Percentiles rank a stretch among this genome's conserved stretches.
Conservation (phyloP, 208 protist species). For the Leishmania amazonensis region DNA sequence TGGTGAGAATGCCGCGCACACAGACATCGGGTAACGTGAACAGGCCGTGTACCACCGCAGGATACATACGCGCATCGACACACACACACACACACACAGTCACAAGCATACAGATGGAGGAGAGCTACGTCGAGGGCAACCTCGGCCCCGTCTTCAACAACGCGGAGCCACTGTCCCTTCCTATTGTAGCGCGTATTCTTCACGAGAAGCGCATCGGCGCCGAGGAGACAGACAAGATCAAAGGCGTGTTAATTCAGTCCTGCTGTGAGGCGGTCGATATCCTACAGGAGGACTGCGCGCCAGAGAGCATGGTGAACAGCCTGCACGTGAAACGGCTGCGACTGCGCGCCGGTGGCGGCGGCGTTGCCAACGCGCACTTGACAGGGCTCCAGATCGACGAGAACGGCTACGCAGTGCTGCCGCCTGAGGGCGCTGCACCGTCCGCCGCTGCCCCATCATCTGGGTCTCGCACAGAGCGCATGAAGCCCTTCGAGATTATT, state of each 20-base stretch:
- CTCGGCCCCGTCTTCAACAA: slow-evolving; percentile 71
- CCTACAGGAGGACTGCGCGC: slow-evolving; percentile 65
- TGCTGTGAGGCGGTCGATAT: slow-evolving; percentile 64
- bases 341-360: slow-evolving; percentile 26
- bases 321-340: slow-evolving; percentile 45
- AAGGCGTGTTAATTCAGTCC: slow-evolving; percentile 40
- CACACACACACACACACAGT: not conserved
- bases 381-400: slow-evolving; percentile 31
- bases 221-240: slow-evolving; percentile 30
- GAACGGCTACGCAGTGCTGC: slow-evolving; percentile 35
- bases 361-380: slow-evolving; percentile 50
- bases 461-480: slow-evolving; percentile 22
- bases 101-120: slow-evolving; percentile 34
- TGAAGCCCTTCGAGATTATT: slow-evolving; percentile 83
- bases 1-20: not conserved
- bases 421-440: slow-evolving; percentile 1
- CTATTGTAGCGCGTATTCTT: slow-evolving; percentile 64
- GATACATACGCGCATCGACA: not conserved
- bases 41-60: not conserved
- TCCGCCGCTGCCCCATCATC: slow-evolving; percentile 8
- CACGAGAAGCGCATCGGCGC: slow-evolving; percentile 39
- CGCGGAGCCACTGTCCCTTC: slow-evolving; percentile 74
- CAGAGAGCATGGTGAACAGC: slow-evolving; percentile 25
- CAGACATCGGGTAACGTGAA: not conserved
- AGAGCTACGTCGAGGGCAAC: slow-evolving; percentile 81